Conservation (phyloP, 1,284 basidiomycete species). For the Chalciporus sp. region DNA sequence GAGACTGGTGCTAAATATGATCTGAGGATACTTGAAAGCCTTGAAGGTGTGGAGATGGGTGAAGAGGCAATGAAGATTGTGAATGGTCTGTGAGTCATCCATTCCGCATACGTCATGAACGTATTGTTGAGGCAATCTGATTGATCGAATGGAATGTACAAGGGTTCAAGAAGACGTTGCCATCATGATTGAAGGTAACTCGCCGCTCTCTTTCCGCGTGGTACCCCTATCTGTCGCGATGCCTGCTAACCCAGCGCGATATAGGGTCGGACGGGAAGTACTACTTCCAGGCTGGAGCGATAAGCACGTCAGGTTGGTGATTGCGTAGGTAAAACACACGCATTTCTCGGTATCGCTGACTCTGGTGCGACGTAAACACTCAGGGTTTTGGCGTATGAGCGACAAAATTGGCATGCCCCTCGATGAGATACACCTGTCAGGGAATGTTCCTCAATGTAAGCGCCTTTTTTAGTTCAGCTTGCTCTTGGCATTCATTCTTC, state of each 20-base stretch:
- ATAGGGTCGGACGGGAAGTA: slow-evolving; percentile 64
- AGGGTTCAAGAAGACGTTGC: slow-evolving; percentile 72
- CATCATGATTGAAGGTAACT: slow-evolving; percentile 68
- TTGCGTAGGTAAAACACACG: neutral
- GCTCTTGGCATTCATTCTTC: neutral
- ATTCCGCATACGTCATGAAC: neutral
- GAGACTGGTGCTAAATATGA: slow-evolving; percentile 54
- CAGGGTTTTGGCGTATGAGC: slow-evolving; percentile 76
- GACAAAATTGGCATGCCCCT: slow-evolving; percentile 77
- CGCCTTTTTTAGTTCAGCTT: slow-evolving; percentile 1
- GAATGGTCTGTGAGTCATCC: slow-evolving; percentile 51
- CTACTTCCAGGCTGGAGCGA: slow-evolving; percentile 74
- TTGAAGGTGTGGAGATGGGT: slow-evolving; percentile 12
- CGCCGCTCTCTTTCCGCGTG: slow-evolving; percentile 7
- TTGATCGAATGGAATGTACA: neutral
- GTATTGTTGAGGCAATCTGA: slow-evolving; percentile 8
- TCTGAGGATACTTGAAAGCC: slow-evolving; percentile 40
- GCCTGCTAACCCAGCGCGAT: slow-evolving; percentile 19
- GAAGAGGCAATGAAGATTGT: slow-evolving; percentile 61
- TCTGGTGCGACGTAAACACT: neutral
- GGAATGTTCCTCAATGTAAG: slow-evolving; percentile 73
- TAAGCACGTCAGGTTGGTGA: slow-evolving; percentile 60
- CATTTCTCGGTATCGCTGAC: neutral
- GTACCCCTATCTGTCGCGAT: slow-evolving; percentile 17
- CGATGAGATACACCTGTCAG: slow-evolving; percentile 68